These are phyloP conservation scores for Metarhizium anisopliae DNA, from an alignment of 2,329 filamentous ascomycete species.

Conservation along the genomic window DNA sequence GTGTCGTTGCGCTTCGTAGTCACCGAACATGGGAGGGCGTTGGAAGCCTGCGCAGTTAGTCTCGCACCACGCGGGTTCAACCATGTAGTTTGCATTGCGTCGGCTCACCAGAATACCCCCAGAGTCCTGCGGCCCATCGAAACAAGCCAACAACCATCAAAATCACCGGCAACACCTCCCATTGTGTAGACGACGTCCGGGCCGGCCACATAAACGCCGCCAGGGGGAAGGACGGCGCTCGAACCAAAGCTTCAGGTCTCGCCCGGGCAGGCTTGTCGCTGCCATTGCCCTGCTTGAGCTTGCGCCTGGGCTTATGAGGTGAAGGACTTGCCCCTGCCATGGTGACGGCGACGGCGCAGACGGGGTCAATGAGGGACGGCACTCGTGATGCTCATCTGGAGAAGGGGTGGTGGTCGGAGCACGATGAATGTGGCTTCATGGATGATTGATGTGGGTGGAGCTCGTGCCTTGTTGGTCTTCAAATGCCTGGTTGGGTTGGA, in stretches of 20 bases:
- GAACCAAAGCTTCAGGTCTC: constrained; percentile 35
- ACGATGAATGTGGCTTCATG: background rate
- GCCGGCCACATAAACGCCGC: constrained; percentile 93
- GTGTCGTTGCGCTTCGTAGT: constrained; percentile 95
- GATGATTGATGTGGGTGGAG: background rate
- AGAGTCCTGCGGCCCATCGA: constrained; percentile 83
- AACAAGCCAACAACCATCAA: constrained; percentile 89
- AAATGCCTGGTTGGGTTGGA: no score
- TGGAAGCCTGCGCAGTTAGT: constrained; percentile 51
- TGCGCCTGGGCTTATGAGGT: constrained; percentile 52
- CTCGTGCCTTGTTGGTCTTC: no score
- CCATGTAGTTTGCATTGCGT: background rate
- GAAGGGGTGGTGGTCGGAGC: background rate
- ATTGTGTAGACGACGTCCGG: constrained; percentile 75
- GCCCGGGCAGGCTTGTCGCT: constrained; percentile 23
- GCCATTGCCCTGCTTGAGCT: constrained; percentile 35
- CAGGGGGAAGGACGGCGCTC: constrained; percentile 73
- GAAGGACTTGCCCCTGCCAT: constrained; percentile 44
- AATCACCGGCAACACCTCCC: constrained; percentile 80
- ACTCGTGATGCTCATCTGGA: background rate
- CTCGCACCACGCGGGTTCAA: background rate
- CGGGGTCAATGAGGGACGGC: background rate
- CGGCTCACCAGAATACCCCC: constrained; percentile 78
- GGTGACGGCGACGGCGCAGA: constrained; percentile 9
- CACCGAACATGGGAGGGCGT: constrained; percentile 83